Conservation (phyloP, 805 yeast species). For the Jamesozyma gamospora region DNA sequence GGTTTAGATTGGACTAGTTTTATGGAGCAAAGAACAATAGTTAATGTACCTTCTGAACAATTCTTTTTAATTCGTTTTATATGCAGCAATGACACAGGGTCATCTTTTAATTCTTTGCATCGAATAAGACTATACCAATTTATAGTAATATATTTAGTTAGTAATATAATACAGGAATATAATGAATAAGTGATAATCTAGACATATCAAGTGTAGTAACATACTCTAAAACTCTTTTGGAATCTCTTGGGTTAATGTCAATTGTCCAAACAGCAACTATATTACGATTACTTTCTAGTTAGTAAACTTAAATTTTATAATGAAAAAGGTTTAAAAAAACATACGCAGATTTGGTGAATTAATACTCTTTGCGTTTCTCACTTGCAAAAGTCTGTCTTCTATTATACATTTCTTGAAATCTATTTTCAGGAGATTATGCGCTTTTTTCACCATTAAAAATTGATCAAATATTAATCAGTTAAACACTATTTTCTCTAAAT, state of each 20-base stretch:
- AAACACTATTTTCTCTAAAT: too few relatives aligned
- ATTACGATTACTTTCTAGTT: neutral
- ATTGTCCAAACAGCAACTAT: constrained; percentile 39
- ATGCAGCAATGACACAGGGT: constrained; percentile 25
- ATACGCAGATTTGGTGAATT: constrained; percentile 22
- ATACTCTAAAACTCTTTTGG: constrained; percentile 21
- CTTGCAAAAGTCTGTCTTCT: constrained; percentile 38
- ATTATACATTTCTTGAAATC: constrained; percentile 39
- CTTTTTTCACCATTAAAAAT: constrained; percentile 34
- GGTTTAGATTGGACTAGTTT: constrained; percentile 24
- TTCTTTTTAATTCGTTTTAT: constrained; percentile 47
- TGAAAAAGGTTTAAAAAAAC: constrained; percentile 2
- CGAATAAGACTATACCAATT: constrained; percentile 17
- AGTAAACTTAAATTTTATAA: neutral
- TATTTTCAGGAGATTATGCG: constrained; percentile 29
- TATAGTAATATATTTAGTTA: neutral
- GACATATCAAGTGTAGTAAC: constrained; percentile 2
- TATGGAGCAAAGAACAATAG: constrained; percentile 40
- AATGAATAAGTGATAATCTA: too few relatives aligned
- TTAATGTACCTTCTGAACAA: constrained; percentile 3
- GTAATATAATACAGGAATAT: neutral
- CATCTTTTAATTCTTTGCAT: constrained; percentile 16
- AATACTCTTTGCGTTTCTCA: constrained; percentile 22
- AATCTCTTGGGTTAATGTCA: constrained; percentile 32
- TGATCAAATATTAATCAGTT: too few relatives aligned